phyloP scores from a whole-genome alignment of 352 stramenopile genomes.

The Phytophthora megakarya region DNA sequence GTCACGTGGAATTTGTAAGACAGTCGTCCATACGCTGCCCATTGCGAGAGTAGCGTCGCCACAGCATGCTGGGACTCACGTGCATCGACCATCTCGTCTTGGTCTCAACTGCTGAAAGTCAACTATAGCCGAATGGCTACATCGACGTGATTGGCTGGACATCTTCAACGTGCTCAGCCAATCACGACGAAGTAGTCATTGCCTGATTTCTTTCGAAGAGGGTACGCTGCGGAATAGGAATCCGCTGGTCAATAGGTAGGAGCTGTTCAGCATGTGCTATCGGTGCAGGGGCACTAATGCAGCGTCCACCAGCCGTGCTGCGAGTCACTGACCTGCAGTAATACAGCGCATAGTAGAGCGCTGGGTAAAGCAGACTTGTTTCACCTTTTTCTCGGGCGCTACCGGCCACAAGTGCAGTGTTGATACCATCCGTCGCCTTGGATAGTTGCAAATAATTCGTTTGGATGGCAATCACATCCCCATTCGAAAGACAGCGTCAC shows the following conservation, averaged over 20 bases:
- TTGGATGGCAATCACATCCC: conserved; percentile 13
- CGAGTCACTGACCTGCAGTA: conserved; percentile 1
- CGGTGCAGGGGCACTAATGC: conserved; percentile 1
- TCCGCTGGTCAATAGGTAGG: background rate
- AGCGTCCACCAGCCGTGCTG: background rate
- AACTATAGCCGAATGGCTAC: conserved; percentile 10
- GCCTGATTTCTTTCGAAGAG: conserved; percentile 13
- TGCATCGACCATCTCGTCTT: conserved; percentile 24
- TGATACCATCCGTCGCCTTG: background rate
- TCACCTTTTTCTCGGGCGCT: conserved; percentile 16
- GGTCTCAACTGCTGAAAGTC: background rate
- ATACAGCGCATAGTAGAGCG: background rate
- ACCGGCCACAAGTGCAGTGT: conserved; percentile 3
- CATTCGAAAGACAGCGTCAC: conserved; percentile 11
- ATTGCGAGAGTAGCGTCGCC: conserved; percentile 49
- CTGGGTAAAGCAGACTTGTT: background rate
- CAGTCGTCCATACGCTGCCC: conserved; percentile 40
- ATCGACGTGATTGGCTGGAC: conserved; percentile 12
- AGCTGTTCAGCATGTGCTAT: background rate
- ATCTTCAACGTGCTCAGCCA: conserved; percentile 29
- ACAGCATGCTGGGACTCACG: conserved; percentile 51
- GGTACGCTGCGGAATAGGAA: conserved; percentile 23
- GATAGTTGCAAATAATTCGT: too few relatives aligned
- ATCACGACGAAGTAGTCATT: too few relatives aligned
- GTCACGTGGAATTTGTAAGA: conserved; percentile 68